Conservation (phyloP, 306 rosid species). For the Quercus rubra region DNA sequence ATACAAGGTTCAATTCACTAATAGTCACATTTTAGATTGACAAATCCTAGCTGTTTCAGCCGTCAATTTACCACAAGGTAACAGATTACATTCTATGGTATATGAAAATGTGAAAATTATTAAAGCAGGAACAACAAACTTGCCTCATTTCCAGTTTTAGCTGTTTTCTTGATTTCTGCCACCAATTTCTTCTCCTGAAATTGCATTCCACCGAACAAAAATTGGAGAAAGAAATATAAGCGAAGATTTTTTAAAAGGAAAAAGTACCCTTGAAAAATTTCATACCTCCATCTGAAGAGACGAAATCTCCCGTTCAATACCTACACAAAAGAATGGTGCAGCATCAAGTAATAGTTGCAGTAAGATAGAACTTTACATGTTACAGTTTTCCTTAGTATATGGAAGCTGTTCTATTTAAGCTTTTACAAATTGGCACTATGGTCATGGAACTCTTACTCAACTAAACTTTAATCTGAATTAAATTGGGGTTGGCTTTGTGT, state of each 20-base stretch:
- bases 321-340: slow-evolving; percentile 29
- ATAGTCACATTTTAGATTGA: not conserved
- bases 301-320: slow-evolving; percentile 87
- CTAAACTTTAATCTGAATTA: too few relatives aligned
- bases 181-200: slow-evolving; percentile 86
- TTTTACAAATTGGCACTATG: too few relatives aligned
- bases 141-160: slow-evolving; percentile 96
- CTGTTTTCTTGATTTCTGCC: slow-evolving; percentile 84
- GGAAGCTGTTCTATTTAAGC: not conserved
- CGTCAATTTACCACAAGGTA: not conserved
- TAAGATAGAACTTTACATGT: not conserved
- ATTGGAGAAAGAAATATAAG: slow-evolving; percentile 7
- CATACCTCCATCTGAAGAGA: slow-evolving; percentile 90
- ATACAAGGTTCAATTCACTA: not conserved
- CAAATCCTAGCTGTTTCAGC: not conserved
- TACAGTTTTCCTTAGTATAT: not conserved
- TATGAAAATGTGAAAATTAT: slow-evolving; percentile 3
- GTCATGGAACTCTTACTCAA: too few relatives aligned
- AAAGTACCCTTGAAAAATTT: slow-evolving; percentile 5
- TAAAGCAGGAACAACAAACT: slow-evolving; percentile 14
- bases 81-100: not conserved
- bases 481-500: too few relatives aligned
- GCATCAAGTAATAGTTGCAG: not conserved
- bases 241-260: slow-evolving; percentile 7
- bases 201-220: slow-evolving; percentile 15